Conservation (phyloP, 257 asterid species). For the Solanum sitiens region DNA sequence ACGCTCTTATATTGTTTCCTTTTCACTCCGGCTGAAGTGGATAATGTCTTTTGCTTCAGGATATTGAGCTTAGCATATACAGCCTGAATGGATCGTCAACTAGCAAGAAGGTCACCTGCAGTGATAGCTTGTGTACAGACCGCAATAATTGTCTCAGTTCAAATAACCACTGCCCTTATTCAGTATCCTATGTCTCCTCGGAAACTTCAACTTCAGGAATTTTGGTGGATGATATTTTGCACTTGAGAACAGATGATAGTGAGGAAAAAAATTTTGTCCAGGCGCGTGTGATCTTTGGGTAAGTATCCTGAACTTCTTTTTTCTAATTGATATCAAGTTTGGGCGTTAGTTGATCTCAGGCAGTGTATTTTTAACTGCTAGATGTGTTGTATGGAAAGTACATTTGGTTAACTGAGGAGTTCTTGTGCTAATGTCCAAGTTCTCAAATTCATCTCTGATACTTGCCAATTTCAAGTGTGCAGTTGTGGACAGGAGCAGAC, state of each 20-base stretch:
- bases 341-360: neutral
- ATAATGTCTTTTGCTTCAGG: slow-evolving; percentile 26
- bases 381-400: neutral
- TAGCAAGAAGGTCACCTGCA: slow-evolving; percentile 63
- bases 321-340: neutral
- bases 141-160: slow-evolving; percentile 30
- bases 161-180: slow-evolving; percentile 56
- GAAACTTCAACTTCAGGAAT: slow-evolving; percentile 91
- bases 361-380: neutral
- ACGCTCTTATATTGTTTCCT: neutral
- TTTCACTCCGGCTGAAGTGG: neutral
- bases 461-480: slow-evolving; percentile 16
- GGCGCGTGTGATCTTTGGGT: slow-evolving; percentile 73
- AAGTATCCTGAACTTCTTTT: slow-evolving; percentile 24
- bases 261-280: slow-evolving; percentile 22
- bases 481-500: slow-evolving; percentile 88
- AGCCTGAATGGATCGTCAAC: slow-evolving; percentile 54
- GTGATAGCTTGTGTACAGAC: slow-evolving; percentile 42
- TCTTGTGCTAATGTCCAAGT: neutral
- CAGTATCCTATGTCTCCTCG: slow-evolving; percentile 66
- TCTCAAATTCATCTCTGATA: neutral
- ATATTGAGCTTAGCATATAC: slow-evolving; percentile 67
- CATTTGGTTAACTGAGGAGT: neutral
- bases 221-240: slow-evolving; percentile 70
- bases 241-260: slow-evolving; percentile 35